Evolutionary conservation across 148 eudicot genomes (phyloP), one percentile per base, ranked within the genome.

Genomic region (Gaultheria prostrata): DNA sequence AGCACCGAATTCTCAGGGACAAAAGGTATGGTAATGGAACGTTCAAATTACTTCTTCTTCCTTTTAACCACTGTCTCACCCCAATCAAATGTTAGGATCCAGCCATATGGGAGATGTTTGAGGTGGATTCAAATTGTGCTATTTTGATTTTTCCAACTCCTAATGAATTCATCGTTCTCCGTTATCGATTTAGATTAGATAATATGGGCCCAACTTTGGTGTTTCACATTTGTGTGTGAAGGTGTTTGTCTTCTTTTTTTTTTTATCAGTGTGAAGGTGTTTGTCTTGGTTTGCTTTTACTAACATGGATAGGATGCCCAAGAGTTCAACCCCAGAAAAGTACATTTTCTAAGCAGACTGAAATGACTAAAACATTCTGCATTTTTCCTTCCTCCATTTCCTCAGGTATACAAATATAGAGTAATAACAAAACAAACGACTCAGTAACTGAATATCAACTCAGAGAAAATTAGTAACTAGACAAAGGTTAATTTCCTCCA

Each of bases 341-440:
- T 30, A 67, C 59, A 67, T 49, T 67, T 26, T 81, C 76, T 69
- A 49, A 30, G 39, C 39, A 67, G 70, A 63, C 48, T 6, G 1
- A 30, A 61, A 67, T 17, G 24, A 61, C 67, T 3, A 21, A 78
- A 57, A 24, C 8, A 17, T 35, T 17, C 13, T 33, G 43, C 28
- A 79, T 33, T 79, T 59, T 59, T 9, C n/a, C 17, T 61, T 24
- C 51, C 50, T n/a, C 24, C 73, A 80, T 17, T 79, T 80, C 20
- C 75, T 45, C 11, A 24, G 51, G 65, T 59, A 20, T 56, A 30
- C 71, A 33, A 54, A 17, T 33, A 78, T 45, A 15, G 43, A 15
- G 21, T 21, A 43, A 8, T 45, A 12, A 76, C 5, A 15, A 59
- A 7, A 8, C 26, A 59, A 59, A 21, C 10, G 24, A 59, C 65